These are phyloP conservation scores for Barnettozyma vustinii DNA, from an alignment of 805 yeast species.

Conservation along the genomic window DNA sequence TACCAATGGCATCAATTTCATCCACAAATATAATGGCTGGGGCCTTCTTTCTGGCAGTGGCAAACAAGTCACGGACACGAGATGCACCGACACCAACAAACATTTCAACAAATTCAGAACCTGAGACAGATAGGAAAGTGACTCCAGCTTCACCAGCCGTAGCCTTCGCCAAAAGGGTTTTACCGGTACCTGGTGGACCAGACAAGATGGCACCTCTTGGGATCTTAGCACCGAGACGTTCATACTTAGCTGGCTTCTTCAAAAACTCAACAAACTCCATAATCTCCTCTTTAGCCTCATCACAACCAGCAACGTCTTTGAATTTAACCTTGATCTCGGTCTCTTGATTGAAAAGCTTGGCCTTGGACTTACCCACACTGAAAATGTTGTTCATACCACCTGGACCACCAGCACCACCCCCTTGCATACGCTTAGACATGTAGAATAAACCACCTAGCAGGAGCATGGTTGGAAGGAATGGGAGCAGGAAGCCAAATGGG, in stretches of 20 bases:
- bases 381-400: constrained; percentile 66
- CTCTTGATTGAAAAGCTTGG: constrained; percentile 77
- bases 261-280: constrained; percentile 92
- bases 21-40: constrained; percentile 90
- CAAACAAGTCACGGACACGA: constrained; percentile 87
- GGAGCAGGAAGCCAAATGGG: constrained; percentile 54
- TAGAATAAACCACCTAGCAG: constrained; percentile 66
- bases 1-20: constrained; percentile 95
- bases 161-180: constrained; percentile 86
- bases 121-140: constrained; percentile 86
- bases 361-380: constrained; percentile 72
- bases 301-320: constrained; percentile 91
- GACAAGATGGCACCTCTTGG: constrained; percentile 93
- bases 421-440: constrained; percentile 38
- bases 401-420: constrained; percentile 41
- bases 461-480: constrained; percentile 75
- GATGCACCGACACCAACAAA: constrained; percentile 96
- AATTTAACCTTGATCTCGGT: constrained; percentile 77
- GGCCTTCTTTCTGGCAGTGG: constrained; percentile 83
- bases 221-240: constrained; percentile 84
- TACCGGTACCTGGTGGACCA: constrained; percentile 98
- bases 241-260: constrained; percentile 80
- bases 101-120: constrained; percentile 96
- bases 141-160: constrained; percentile 97
- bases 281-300: constrained; percentile 90